Evolutionary conservation across 2,329 filamentous ascomycete species (phyloP), one percentile per base, ranked within the genome.

Genomic region (Aureobasidium lini): DNA sequence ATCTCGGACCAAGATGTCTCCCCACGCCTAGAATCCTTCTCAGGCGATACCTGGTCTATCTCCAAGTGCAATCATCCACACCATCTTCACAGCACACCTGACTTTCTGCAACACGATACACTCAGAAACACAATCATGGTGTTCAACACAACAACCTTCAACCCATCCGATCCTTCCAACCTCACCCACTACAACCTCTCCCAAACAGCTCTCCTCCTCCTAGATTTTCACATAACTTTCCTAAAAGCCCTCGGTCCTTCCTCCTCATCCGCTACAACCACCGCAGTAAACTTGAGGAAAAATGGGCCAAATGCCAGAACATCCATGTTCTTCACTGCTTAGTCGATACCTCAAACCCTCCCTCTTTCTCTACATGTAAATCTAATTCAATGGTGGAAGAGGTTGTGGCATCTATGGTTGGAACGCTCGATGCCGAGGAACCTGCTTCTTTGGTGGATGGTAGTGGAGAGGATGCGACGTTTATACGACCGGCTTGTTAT

Each of bases 141-240:
- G 4, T 3, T 3, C 23, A 23, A 23, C 23, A 23, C 23, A 23
- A 23, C 23, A 23, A 23, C 23, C 23, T 23, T 23, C 23, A 23
- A 23, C 23, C 23, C 23, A 23, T 23, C 23, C 18, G 58, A 63
- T 46, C 11, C 31, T 10, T 36, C 62, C 23, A 32, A 39, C 4
- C 67, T 63, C 15, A 62, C 62, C 52, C 62, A 62, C 63, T 67
- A 70, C 53, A 56, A 60, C 9, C 63, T 68, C 9, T 64, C 64
- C 15, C 61, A 71, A 49, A 71, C 69, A 1, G 67, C 67, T 8
- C 52, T 71, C 2, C 62, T 71, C n/a, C 65, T 71, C 9, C 64
- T 71, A 6, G 69, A 71, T 63, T 71, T 70, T 50, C 68, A 71
- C 61, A 59, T 59, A 37, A 36, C 66, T 13, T 60, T 67, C 29